Percentiles rank a stretch among this genome's conserved stretches.
Evolutionary conservation across 805 yeast genomes (phyloP).

Genomic region (Candida coleopterorum): DNA sequence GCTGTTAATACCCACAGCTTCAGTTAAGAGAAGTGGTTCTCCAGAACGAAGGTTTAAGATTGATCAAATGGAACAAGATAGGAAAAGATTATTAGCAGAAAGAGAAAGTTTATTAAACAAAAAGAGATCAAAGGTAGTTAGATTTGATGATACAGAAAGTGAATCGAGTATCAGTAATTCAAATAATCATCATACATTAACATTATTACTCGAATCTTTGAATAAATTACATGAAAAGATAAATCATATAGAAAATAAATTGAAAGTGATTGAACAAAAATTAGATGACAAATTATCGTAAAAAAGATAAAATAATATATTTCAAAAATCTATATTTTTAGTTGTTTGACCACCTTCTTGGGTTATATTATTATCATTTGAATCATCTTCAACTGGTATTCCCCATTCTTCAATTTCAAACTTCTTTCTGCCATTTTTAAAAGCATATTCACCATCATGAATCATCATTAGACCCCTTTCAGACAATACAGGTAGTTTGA

Average conservation of each 20-base stretch:
- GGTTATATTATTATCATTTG: slow-evolving; percentile 20
- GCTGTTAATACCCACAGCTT: slow-evolving; percentile 4
- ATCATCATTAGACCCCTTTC: slow-evolving; percentile 78
- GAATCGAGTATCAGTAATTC: neutral
- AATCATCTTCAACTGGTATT: slow-evolving; percentile 92
- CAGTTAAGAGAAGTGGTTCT: slow-evolving; percentile 30
- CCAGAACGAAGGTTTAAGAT: slow-evolving; percentile 29
- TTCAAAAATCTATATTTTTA: slow-evolving; percentile 31
- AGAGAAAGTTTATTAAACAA: neutral
- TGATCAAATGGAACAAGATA: slow-evolving; percentile 21
- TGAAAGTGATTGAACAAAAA: slow-evolving; percentile 3
- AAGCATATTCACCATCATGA: slow-evolving; percentile 68
- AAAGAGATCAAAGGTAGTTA: slow-evolving; percentile 5
- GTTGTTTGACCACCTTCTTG: slow-evolving; percentile 21
- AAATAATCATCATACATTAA: neutral
- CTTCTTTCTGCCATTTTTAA: slow-evolving; percentile 65
- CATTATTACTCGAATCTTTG: slow-evolving; percentile 2
- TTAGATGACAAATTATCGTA: neutral
- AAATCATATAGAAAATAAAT: slow-evolving; percentile 1
- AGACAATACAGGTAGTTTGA: slow-evolving; percentile 66
- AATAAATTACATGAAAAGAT: slow-evolving; percentile 2
- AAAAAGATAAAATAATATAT: no score
- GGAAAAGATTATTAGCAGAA: slow-evolving; percentile 18
- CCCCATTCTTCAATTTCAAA: slow-evolving; percentile 94
- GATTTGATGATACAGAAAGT: slow-evolving; percentile 5